A percentile compares a stretch with the other conserved stretches of the same genome.
These are phyloP conservation scores for Acer campestre DNA, from an alignment of 345 rosid species.

Conservation along the genomic window DNA sequence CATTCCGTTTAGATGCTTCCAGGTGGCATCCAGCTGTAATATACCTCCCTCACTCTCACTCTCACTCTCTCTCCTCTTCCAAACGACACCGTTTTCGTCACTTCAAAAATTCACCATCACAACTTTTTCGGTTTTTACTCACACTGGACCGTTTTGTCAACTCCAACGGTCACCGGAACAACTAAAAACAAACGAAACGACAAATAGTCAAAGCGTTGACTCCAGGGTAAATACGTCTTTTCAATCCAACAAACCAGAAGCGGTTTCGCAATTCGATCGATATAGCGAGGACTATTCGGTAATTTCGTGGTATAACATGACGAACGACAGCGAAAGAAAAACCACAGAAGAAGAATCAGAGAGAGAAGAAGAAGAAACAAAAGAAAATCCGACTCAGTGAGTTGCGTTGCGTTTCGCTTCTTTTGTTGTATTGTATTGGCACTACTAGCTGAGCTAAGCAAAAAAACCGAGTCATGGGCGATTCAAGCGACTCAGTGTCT, in stretches of 20 bases:
- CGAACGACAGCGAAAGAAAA: not conserved
- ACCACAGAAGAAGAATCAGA: not conserved
- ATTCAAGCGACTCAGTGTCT: slow-evolving; percentile 53
- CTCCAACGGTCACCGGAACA: slow-evolving; percentile 41
- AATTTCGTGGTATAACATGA: not conserved
- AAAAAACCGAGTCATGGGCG: slow-evolving; percentile 39
- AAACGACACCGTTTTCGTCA: slow-evolving; percentile 24
- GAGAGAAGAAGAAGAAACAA: not conserved
- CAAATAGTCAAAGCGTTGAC: not conserved
- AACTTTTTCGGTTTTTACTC: not conserved
- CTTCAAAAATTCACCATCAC: slow-evolving; percentile 1
- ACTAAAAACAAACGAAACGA: slow-evolving; percentile 14
- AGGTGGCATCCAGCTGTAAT: slow-evolving; percentile 51
- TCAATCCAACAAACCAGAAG: too few species aligned
- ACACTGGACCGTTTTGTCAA: slow-evolving; percentile 21
- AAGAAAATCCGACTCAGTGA: slow-evolving; percentile 33
- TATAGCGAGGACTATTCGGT: slow-evolving; percentile 17
- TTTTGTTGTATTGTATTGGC: not conserved
- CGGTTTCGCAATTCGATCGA: not conserved
- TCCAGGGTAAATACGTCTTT: slow-evolving; percentile 20
- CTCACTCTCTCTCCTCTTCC: not conserved
- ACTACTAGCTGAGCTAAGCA: slow-evolving; percentile 34
- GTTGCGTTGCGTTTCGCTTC: not conserved
- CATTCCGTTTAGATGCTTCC: slow-evolving; percentile 31
- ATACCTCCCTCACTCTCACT: not conserved